Evolutionary conservation across 176 grass and related monocot species (phyloP), one percentile per base, ranked within the genome.

Genomic region (Themeda triandra): DNA sequence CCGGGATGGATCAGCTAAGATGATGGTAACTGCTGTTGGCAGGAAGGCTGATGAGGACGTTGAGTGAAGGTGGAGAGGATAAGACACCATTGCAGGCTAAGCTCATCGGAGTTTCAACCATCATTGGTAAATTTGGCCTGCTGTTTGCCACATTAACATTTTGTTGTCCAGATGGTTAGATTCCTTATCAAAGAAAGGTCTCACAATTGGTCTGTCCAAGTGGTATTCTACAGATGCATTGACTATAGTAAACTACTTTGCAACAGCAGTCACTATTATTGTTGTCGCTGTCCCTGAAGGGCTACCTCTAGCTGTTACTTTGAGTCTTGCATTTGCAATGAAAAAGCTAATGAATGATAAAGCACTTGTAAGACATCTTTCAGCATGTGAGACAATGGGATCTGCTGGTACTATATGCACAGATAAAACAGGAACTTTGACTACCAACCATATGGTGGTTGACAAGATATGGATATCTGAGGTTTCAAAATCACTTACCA

Each of bases 11-110:
- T 95, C 91, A 25, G 96, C 89, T 56, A 98, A 86, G 71, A 98
- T 98, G 96, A 58, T 98, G 37, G 86, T 94, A n/a, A 94, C 86
- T 37, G 66, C 93, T 77, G 96, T 98, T 1, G 96, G 96, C 62
- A 98, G 96, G 96, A 69, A 95, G 74, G 64, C 81, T 98, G 91
- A 98, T 95, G 96, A 86, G 89, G 13, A 98, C 96, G 28, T 84
- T 98, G 84, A 92, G 93, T 70, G 93, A 91, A 51, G 93, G 93
- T 81, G 93, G 96, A 23, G 96, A 98, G 78, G 91, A 98, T 46
- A 93, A 98, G 84, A 98, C 96, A 56, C 96, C 96, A 70, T 80
- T 98, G 71, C 96, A 98, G 80, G 96, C 96, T 73, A 98, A 98
- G 71, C 84, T 98, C 73, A 98, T 96, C 86, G 96, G 96, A 51